phyloP scores from a whole-genome alignment of 2,329 filamentous ascomycete genomes.

The Hypoxylon sp. region DNA sequence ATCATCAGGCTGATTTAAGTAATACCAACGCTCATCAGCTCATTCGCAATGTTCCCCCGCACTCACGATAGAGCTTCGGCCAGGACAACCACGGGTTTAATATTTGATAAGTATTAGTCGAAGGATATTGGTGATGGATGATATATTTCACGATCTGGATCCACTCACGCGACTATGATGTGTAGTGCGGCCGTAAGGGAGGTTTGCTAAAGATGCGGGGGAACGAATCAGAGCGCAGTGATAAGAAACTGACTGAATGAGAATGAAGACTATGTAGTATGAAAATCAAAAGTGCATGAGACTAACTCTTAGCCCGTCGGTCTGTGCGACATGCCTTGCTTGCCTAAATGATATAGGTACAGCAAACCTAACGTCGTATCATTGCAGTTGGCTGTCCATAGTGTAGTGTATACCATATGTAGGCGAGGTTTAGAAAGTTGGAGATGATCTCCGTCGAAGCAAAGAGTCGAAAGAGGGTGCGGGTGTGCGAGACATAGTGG shows the following conservation, averaged over 20 bases:
- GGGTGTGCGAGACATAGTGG: constrained; percentile 32
- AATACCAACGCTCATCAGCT: constrained; percentile 23
- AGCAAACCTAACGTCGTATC: constrained; percentile 3
- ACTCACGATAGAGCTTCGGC: constrained; percentile 20
- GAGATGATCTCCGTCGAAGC: constrained; percentile 8
- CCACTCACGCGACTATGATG: constrained; percentile 32
- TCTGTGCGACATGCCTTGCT: constrained; percentile 11
- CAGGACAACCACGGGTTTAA: constrained; percentile 12
- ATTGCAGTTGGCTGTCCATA: constrained; percentile 1
- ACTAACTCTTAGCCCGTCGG: constrained; percentile 19
- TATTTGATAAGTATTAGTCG: constrained; percentile 2
- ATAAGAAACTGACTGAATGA: constrained; percentile 38
- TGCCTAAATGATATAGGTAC: constrained; percentile 14
- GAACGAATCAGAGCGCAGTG: constrained; percentile 41
- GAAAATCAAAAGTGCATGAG: constrained; percentile 33
- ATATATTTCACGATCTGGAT: constrained; percentile 23
- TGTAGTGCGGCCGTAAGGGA: constrained; percentile 18
- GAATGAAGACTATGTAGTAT: constrained; percentile 35
- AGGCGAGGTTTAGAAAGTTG: constrained; percentile 6
- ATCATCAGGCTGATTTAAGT: constrained; percentile 25
- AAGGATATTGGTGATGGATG: constrained; percentile 17
- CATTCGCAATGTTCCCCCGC: constrained; percentile 33
- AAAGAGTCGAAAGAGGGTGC: constrained; percentile 9
- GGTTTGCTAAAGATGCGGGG: constrained; percentile 41
- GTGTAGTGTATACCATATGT: constrained; percentile 19